These are phyloP conservation scores for Conringia planisiliqua DNA, from an alignment of 345 rosid genomes.

Conservation along the genomic window DNA sequence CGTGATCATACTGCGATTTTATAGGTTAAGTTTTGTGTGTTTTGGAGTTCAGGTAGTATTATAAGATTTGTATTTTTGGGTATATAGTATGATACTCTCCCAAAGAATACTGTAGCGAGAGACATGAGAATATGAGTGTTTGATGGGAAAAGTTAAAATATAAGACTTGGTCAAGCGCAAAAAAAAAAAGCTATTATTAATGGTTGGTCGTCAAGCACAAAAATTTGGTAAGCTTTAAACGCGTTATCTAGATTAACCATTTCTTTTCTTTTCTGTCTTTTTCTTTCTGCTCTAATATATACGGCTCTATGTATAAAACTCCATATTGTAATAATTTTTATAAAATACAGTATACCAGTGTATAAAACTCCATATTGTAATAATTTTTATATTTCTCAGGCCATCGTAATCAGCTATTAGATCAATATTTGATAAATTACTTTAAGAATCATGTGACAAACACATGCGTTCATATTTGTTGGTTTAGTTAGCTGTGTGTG, in stretches of 20 bases:
- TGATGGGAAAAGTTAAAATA: background rate
- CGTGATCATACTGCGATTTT: background rate
- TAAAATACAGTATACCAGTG: background rate
- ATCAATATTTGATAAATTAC: background rate
- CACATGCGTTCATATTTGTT: background rate
- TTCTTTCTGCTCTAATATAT: background rate
- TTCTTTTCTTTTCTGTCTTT: background rate
- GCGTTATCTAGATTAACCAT: slow-evolving; percentile 26
- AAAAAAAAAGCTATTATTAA: background rate
- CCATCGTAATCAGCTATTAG: background rate
- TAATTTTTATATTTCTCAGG: background rate
- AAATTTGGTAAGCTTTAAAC: background rate
- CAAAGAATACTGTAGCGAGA: background rate
- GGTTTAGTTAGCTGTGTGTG: background rate
- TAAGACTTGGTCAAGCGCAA: slow-evolving; percentile 16
- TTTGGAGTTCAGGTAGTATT: background rate
- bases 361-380: background rate
- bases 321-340: background rate
- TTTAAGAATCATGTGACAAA: slow-evolving; percentile 20
- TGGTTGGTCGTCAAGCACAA: background rate
- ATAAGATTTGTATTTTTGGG: background rate
- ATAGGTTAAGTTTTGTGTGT: background rate
- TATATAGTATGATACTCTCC: background rate
- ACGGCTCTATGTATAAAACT: background rate
- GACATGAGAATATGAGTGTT: background rate